These are phyloP conservation scores for Pleoardoris graminearum DNA, from an alignment of 2,329 filamentous ascomycete genomes.

Conservation along the genomic window DNA sequence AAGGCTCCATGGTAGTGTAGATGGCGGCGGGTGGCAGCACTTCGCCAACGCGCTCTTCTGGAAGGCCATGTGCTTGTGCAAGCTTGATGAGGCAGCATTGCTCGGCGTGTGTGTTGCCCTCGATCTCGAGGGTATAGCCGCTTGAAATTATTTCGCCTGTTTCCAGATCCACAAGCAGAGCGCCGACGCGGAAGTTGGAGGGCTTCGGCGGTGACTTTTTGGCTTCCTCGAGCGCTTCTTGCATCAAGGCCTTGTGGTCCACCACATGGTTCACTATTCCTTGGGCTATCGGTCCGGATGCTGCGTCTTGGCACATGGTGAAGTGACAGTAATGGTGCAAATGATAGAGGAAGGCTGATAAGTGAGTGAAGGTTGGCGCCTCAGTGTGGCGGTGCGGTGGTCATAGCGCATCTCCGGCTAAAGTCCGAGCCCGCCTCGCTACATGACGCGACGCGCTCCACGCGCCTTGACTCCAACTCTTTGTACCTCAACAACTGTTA, in stretches of 20 bases:
- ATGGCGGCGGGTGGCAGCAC: slow-evolving; percentile 63
- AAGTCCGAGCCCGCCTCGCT: slow-evolving; percentile 24
- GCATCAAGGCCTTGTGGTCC: slow-evolving; percentile 59
- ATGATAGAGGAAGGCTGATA: too few species aligned
- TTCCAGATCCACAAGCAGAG: slow-evolving; percentile 70
- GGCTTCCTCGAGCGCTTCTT: slow-evolving; percentile 74
- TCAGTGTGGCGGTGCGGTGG: slow-evolving; percentile 19
- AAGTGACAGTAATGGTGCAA: too few species aligned
- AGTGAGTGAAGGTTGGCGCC: slow-evolving; percentile 8
- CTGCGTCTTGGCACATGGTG: slow-evolving; percentile 21
- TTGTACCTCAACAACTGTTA: slow-evolving; percentile 7
- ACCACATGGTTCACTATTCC: slow-evolving; percentile 25
- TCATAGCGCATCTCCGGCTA: slow-evolving; percentile 16
- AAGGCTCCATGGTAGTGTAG: slow-evolving; percentile 94
- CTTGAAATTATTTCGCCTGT: slow-evolving; percentile 69
- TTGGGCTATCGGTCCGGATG: not conserved
- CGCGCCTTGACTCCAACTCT: slow-evolving; percentile 11
- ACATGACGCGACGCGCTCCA: slow-evolving; percentile 30
- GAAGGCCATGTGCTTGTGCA: slow-evolving; percentile 38
- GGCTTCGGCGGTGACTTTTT: slow-evolving; percentile 79
- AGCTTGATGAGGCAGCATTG: slow-evolving; percentile 87
- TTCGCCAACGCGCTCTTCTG: slow-evolving; percentile 59
- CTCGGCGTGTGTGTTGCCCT: slow-evolving; percentile 94
- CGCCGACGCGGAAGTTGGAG: slow-evolving; percentile 92
- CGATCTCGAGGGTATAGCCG: slow-evolving; percentile 87